Evolutionary conservation across 208 protist species (phyloP), one percentile per base, ranked within the genome.

Genomic region (Trypanosoma brucei): DNA sequence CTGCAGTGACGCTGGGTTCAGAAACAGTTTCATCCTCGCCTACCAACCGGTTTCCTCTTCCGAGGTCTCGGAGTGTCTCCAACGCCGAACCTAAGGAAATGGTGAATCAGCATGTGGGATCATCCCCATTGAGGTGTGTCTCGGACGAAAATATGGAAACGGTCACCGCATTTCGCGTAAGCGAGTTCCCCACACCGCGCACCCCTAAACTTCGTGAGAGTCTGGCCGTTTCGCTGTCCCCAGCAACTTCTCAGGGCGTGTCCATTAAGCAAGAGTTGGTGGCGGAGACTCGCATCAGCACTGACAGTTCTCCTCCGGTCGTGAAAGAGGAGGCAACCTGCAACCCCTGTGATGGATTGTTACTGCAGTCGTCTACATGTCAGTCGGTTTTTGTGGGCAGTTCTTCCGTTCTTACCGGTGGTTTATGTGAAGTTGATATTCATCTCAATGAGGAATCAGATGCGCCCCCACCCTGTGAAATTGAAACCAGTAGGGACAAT

Each of bases 171-270:
- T 72, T 72, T 62, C 53, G 59, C 34, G 54, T 66, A 31, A 65
- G 67, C 39, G 67, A 66, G 45, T 72, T 72, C 42, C 67, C 57
- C 22, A 35, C 62, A 45, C 67, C 67, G 14, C 59, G 67, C 14
- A 66, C 67, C 9, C 59, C 67, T 0, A 49, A 72, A 22, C 45
- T 44, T 11, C 51, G 59, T 22, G 45, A 37, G 7, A 65, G 52
- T 38, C 3, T 48, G 14, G n/a, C 31, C 3, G 33, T 35, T 39
- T 64, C 53, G 11, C 5, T 44, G 30, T 49, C 57, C 9, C 58
- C 38, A 35, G 13, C 39, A 13, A 14, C 53, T 13, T 8, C 50
- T n/a, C 6, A 8, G 50, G n/a, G 30, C 22, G 6, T 54, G 6
- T 33, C 7, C 8, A 31, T 35, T 6, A n/a, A 8, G 9, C 7